Percentiles rank a stretch among this genome's conserved stretches.
These are phyloP conservation scores for Phialocephala subalpina DNA, from an alignment of 2,329 filamentous ascomycete genomes.

Conservation along the genomic window DNA sequence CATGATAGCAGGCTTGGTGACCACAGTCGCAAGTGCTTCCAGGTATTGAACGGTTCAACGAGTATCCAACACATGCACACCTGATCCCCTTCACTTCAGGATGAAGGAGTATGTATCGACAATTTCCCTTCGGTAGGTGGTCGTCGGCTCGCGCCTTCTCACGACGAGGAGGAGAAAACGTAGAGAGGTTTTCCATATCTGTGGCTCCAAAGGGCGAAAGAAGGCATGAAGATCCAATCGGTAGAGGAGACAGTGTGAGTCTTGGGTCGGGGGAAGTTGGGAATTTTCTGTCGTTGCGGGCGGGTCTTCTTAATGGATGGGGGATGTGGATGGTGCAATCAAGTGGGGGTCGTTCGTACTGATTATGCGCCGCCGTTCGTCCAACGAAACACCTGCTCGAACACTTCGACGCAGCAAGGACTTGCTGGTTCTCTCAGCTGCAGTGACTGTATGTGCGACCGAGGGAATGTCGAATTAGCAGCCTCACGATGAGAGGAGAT, in stretches of 20 bases:
- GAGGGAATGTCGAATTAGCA: slow-evolving; percentile 4
- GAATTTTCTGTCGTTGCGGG: slow-evolving; percentile 18
- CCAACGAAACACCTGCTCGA: background rate
- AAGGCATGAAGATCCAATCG: slow-evolving; percentile 34
- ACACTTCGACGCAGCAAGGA: background rate
- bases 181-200: slow-evolving; percentile 32
- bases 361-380: no score
- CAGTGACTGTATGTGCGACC: background rate
- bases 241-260: slow-evolving; percentile 24
- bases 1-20: slow-evolving; percentile 67
- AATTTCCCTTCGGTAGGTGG: slow-evolving; percentile 63
- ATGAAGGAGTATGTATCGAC: slow-evolving; percentile 64
- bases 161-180: slow-evolving; percentile 40
- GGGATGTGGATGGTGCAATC: background rate
- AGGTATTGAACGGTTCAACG: slow-evolving; percentile 60
- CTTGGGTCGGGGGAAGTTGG: slow-evolving; percentile 11
- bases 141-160: slow-evolving; percentile 42
- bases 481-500: background rate
- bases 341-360: background rate
- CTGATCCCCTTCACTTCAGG: slow-evolving; percentile 65
- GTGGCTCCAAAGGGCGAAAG: slow-evolving; percentile 35
- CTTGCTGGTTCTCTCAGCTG: background rate
- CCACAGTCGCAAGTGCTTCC: slow-evolving; percentile 65
- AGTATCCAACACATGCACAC: slow-evolving; percentile 66
- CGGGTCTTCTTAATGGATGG: slow-evolving; percentile 1